Evolutionary conservation across 73 alveolate species (phyloP), one percentile per base, ranked within the genome.

Genomic region (Symbiodinium pilosum): DNA sequence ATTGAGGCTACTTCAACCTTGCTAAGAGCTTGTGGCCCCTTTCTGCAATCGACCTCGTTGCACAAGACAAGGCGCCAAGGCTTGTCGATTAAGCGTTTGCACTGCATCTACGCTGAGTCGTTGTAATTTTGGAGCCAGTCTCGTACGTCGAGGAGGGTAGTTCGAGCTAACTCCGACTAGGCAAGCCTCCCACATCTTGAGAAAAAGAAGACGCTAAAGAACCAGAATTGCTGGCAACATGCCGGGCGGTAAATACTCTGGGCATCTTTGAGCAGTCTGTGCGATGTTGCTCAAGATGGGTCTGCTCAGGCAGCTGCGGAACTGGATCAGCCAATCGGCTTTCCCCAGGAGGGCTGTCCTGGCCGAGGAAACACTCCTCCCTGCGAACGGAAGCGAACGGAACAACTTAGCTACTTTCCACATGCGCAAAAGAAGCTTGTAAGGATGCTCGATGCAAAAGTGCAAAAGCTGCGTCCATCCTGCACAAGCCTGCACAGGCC

Each of bases 271-370:
- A n/a, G n/a, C n/a, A 18, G 30, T 30, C 12, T 64, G 39, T 26
- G 81, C 0, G 81, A 38, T 11, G 39, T 64, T 64, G 18, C n/a
- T n/a, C n/a, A n/a, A n/a, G n/a, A n/a, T n/a, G 3, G 81, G 81
- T n/a, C 81, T 64, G 81, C 81, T 64, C 34, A 64, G 38, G 81
- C 81, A 64, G 81, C 81, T 14, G 14, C 14, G 81, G 41, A 64
- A 64, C 81, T 24, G 81, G 81, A n/a, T 64, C 81, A 64, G 81
- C 81, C 81, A 64, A 64, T 5, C 81, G 81, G 81, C 81, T 64
- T 64, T 28, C 81, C 39, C 81, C 81, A 38, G 81, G 81, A 64
- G 81, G 81, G 81, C 81, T 64, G 38, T 64, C 81, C 81, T 64
- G 81, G 81, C 81, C 30, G 73, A 26, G 32, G 20, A 7, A 47